Conservation (phyloP, 73 alveolate species). For the Tetrahymena elliotti region DNA sequence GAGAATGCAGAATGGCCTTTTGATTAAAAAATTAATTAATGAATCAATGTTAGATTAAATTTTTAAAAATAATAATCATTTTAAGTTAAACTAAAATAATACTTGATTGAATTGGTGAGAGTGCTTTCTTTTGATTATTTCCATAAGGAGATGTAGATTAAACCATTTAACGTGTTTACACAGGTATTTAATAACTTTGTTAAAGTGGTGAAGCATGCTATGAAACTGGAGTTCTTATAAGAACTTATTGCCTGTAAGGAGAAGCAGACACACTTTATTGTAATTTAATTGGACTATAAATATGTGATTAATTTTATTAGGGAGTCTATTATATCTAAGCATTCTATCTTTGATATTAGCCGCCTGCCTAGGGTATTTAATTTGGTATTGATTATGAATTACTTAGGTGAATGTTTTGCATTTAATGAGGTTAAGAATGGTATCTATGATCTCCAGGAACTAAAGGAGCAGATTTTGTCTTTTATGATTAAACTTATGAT, state of each 20-base stretch:
- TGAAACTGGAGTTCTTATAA: neutral
- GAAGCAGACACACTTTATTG: neutral
- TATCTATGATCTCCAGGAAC: neutral
- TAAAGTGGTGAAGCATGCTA: neutral
- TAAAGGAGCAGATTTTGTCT: neutral
- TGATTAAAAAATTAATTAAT: neutral
- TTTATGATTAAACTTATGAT: neutral
- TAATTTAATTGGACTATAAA: neutral
- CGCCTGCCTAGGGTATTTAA: neutral
- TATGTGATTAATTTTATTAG: neutral
- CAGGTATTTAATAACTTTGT: neutral
- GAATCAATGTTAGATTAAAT: no score
- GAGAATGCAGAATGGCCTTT: neutral
- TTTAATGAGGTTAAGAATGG: neutral
- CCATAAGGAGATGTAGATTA: neutral
- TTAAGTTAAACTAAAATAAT: neutral
- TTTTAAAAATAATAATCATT: neutral
- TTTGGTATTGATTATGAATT: neutral
- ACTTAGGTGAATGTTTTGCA: neutral
- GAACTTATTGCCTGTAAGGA: neutral
- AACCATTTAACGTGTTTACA: neutral
- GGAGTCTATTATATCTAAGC: neutral
- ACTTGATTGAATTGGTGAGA: neutral
- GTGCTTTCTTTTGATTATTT: neutral
- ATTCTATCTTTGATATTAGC: neutral